A percentile compares a stretch with the other conserved stretches of the same genome.
phyloP scores from a whole-genome alignment of 2,329 filamentous ascomycete genomes.

The Talaromyces sp. region DNA sequence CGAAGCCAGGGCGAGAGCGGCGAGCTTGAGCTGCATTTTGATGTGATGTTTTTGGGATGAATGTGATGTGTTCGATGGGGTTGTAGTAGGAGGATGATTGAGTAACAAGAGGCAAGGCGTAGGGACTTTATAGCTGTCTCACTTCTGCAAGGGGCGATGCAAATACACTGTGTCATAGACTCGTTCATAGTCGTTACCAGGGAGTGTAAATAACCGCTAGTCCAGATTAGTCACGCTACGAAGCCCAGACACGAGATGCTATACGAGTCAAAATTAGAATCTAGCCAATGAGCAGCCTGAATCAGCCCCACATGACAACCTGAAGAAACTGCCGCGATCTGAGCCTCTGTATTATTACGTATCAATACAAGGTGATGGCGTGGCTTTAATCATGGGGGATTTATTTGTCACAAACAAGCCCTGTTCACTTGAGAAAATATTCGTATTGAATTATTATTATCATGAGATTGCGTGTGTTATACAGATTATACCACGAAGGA shows the following conservation, averaged over 20 bases:
- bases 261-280: not conserved
- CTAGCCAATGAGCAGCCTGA: not conserved
- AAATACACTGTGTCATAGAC: no score
- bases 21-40: conserved; percentile 6
- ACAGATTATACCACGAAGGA: no score
- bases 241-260: not conserved
- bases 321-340: not conserved
- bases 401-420: not conserved
- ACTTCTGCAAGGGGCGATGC: not conserved
- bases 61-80: not conserved
- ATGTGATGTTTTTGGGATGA: not conserved
- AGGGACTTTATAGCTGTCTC: not conserved
- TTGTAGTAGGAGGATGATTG: not conserved
- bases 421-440: not conserved
- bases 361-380: not conserved
- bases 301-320: not conserved
- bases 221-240: not conserved
- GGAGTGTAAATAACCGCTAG: not conserved
- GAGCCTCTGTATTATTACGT: not conserved
- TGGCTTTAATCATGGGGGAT: not conserved
- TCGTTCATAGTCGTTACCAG: not conserved
- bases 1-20: conserved; percentile 1
- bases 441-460: no score
- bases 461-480: no score
- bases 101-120: not conserved